Conservation (phyloP, 2,329 filamentous ascomycete species). For the Beauveria pseudobassiana region DNA sequence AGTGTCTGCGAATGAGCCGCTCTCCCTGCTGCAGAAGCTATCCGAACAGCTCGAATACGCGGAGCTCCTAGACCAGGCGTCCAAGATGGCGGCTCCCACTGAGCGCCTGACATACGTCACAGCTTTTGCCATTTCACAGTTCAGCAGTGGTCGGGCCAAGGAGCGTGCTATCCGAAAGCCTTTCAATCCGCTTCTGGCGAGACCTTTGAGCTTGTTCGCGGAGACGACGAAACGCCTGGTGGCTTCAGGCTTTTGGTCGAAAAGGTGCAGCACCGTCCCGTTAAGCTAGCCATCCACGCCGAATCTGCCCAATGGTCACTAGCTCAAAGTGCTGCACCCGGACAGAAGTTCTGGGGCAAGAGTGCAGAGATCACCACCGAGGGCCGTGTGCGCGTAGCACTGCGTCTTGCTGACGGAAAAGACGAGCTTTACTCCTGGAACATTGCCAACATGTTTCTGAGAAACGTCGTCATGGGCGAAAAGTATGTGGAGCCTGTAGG, state of each 20-base stretch:
- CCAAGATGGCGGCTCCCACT: slow-evolving; percentile 47
- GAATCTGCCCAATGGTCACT: slow-evolving; percentile 82
- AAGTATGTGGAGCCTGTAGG: slow-evolving; percentile 96
- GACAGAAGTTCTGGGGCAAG: slow-evolving; percentile 98
- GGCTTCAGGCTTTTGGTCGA: slow-evolving; percentile 91
- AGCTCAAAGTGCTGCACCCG: slow-evolving; percentile 77
- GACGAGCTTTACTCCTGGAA: slow-evolving; percentile 87
- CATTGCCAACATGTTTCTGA: slow-evolving; percentile 79
- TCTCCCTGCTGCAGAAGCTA: slow-evolving; percentile 78
- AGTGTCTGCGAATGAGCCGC: slow-evolving; percentile 89
- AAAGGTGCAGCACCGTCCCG: slow-evolving; percentile 88
- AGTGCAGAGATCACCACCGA: slow-evolving; percentile 91
- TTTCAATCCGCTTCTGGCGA: slow-evolving; percentile 93
- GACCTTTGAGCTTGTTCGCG: slow-evolving; percentile 85
- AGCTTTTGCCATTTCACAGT: slow-evolving; percentile 83
- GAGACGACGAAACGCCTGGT: slow-evolving; percentile 62
- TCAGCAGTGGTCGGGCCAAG: slow-evolving; percentile 74
- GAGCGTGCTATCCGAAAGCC: slow-evolving; percentile 92
- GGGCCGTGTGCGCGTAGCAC: slow-evolving; percentile 69
- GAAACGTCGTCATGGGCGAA: slow-evolving; percentile 95
- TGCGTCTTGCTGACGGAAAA: slow-evolving; percentile 56
- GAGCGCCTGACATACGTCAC: slow-evolving; percentile 79
- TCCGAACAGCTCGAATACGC: slow-evolving; percentile 91
- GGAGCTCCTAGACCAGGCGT: slow-evolving; percentile 70
- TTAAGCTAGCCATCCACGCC: slow-evolving; percentile 88